These are phyloP conservation scores for Saturnispora kantuleensis DNA, from an alignment of 805 yeast species.

Conservation along the genomic window DNA sequence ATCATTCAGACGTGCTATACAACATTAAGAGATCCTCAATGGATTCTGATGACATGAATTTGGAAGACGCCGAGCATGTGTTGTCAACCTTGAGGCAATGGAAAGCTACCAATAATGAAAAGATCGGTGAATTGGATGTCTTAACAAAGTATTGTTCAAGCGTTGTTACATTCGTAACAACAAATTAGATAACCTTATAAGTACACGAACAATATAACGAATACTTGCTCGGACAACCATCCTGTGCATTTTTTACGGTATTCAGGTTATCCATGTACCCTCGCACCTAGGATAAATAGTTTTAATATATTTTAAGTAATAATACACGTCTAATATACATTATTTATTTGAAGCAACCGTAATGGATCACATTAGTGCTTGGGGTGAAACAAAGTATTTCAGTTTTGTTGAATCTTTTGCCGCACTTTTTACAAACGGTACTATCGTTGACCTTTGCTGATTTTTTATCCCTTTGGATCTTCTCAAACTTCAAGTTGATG, in stretches of 20 bases:
- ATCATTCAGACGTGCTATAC: slow-evolving; percentile 72
- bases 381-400: slow-evolving; percentile 41
- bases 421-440: slow-evolving; percentile 54
- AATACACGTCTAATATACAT: not conserved
- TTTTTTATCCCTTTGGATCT: slow-evolving; percentile 30
- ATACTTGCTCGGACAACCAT: no score
- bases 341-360: slow-evolving; percentile 33
- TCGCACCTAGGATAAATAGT: no score
- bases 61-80: slow-evolving; percentile 25
- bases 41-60: slow-evolving; percentile 11
- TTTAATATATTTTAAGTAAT: not conserved
- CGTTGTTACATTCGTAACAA: slow-evolving; percentile 51
- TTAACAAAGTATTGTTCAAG: slow-evolving; percentile 75
- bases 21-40: slow-evolving; percentile 13
- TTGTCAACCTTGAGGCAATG: slow-evolving; percentile 39
- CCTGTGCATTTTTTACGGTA: no score
- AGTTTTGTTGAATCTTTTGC: slow-evolving; percentile 35
- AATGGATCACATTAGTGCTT: slow-evolving; percentile 40
- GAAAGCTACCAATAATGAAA: slow-evolving; percentile 30
- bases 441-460: slow-evolving; percentile 31
- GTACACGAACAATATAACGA: no score
- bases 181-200: slow-evolving; percentile 22
- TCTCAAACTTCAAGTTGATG: slow-evolving; percentile 31
- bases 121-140: slow-evolving; percentile 47
- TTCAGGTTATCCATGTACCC: no score